These are phyloP conservation scores for Coemansia interrupta DNA, from an alignment of 192 early-diverging fungal genomes.

Conservation along the genomic window DNA sequence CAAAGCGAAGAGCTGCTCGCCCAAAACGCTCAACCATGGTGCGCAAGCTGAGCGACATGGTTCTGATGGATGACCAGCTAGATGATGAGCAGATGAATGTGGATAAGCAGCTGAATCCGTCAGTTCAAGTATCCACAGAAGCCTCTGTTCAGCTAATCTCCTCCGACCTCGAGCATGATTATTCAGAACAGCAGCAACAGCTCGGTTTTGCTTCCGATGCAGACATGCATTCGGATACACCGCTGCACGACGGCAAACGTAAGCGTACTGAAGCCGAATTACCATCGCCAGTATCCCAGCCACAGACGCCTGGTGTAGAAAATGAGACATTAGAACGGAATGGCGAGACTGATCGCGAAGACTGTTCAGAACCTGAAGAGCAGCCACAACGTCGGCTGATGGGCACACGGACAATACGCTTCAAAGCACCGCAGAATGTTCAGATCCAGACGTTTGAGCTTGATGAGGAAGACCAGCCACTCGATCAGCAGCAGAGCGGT, in stretches of 20 bases:
- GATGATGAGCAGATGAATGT: too few relatives aligned
- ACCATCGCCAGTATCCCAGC: too few relatives aligned
- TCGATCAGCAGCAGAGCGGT: slow-evolving; percentile 3
- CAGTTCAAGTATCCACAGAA: too few relatives aligned
- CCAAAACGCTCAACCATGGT: neutral
- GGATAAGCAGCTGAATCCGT: too few relatives aligned
- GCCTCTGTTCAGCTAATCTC: too few relatives aligned
- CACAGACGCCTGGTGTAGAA: neutral
- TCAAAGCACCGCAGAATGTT: slow-evolving; percentile 45
- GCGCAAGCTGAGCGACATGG: neutral
- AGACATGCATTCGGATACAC: too few relatives aligned
- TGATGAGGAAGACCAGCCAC: slow-evolving; percentile 25
- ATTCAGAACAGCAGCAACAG: too few relatives aligned
- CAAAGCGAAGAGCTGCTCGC: slow-evolving; percentile 19
- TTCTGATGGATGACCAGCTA: too few relatives aligned
- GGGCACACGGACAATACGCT: slow-evolving; percentile 36
- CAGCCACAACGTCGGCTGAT: slow-evolving; percentile 22
- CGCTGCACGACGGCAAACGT: neutral
- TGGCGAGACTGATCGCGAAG: neutral
- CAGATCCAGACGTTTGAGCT: slow-evolving; percentile 38
- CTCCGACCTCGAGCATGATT: too few relatives aligned
- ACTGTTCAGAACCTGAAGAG: slow-evolving; percentile 5
- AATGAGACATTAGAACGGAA: neutral
- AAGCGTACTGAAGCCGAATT: neutral
- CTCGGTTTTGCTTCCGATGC: too few relatives aligned